Conservation (phyloP, 345 rosid genomes). For the Eucalyptus decipiens region DNA sequence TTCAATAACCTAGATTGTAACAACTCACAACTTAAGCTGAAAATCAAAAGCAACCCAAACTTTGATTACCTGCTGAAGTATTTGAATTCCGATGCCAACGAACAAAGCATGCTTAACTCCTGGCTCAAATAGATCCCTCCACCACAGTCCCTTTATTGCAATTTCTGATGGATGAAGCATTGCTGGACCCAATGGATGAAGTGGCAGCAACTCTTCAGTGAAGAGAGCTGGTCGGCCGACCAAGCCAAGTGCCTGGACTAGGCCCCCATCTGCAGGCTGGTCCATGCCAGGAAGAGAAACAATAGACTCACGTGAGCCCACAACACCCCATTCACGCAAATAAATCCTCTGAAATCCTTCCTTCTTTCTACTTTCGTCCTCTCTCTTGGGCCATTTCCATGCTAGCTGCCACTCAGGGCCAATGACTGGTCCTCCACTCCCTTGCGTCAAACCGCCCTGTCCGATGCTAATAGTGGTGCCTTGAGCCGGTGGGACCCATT, state of each 20-base stretch:
- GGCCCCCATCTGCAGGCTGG: slow-evolving; percentile 35
- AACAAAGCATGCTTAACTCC: slow-evolving; percentile 87
- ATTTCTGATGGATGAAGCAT: slow-evolving; percentile 86
- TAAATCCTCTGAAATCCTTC: slow-evolving; percentile 81
- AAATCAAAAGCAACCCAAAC: neutral
- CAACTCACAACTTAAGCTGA: neutral
- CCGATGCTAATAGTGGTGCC: slow-evolving; percentile 46
- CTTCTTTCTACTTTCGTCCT: slow-evolving; percentile 59
- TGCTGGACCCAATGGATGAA: slow-evolving; percentile 70
- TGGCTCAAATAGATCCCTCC: slow-evolving; percentile 86
- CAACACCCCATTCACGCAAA: slow-evolving; percentile 63
- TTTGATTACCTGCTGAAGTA: slow-evolving; percentile 89
- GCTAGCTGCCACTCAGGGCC: slow-evolving; percentile 99
- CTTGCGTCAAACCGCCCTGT: slow-evolving; percentile 51
- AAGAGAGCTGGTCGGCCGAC: slow-evolving; percentile 88
- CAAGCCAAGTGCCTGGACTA: slow-evolving; percentile 79
- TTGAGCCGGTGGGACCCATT: slow-evolving; percentile 28
- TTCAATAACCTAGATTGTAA: neutral
- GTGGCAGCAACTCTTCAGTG: slow-evolving; percentile 49
- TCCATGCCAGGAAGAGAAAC: slow-evolving; percentile 55
- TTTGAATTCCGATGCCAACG: slow-evolving; percentile 89
- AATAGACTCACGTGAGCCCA: slow-evolving; percentile 65
- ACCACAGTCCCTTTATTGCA: slow-evolving; percentile 33
- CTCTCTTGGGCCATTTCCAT: slow-evolving; percentile 90
- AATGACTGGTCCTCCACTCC: slow-evolving; percentile 53